A percentile compares a stretch with the other conserved stretches of the same genome.
Conservation (phyloP, 306 rosid genomes). For the Dryas alaskensis region DNA sequence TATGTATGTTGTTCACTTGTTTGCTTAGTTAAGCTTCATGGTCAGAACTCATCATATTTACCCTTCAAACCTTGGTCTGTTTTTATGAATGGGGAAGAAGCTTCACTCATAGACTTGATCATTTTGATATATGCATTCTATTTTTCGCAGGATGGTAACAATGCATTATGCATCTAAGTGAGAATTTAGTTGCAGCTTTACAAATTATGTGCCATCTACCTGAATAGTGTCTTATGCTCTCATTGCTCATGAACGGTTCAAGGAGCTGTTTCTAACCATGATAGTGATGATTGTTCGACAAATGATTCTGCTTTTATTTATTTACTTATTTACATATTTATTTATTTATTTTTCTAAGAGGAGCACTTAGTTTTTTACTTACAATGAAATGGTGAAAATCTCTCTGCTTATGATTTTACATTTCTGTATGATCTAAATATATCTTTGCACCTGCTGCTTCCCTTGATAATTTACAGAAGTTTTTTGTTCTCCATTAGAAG, state of each 20-base stretch:
- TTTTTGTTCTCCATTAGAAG: slow-evolving; percentile 39
- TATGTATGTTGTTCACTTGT: too few relatives aligned
- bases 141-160: background rate
- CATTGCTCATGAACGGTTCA: background rate
- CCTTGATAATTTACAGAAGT: slow-evolving; percentile 25
- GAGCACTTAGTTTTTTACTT: background rate
- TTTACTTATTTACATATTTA: background rate
- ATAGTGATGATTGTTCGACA: background rate
- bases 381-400: background rate
- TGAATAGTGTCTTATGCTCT: background rate
- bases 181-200: background rate
- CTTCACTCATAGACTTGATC: background rate
- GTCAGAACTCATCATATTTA: background rate
- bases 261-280: background rate
- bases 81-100: background rate
- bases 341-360: too few relatives aligned
- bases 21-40: background rate
- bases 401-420: background rate
- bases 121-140: background rate
- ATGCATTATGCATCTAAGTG: background rate
- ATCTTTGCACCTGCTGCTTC: slow-evolving; percentile 23
- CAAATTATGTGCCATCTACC: background rate
- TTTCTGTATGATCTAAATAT: slow-evolving; percentile 15
- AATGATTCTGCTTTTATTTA: background rate
- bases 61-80: background rate